Evolutionary conservation across 345 rosid genomes (phyloP).

Genomic region (Mangifera indica): DNA sequence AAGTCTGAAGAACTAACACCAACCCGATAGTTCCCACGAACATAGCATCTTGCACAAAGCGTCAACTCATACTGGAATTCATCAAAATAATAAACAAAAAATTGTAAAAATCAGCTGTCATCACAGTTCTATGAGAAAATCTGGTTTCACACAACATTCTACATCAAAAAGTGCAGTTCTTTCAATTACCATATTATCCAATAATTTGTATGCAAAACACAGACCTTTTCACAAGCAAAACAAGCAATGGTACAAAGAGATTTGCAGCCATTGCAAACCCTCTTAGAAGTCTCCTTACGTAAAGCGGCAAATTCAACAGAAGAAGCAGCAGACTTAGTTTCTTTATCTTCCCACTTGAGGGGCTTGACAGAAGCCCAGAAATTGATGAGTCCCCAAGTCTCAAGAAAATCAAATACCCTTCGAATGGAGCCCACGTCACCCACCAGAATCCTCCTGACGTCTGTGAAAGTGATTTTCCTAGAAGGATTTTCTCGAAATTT

Average conservation of each 20-base stretch:
- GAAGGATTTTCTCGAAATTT: constrained; percentile 60
- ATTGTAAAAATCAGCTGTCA: not conserved
- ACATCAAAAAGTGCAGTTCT: not conserved
- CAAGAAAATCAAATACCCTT: constrained; percentile 89
- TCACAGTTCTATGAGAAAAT: not conserved
- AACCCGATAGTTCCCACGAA: constrained; percentile 70
- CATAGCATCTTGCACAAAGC: constrained; percentile 94
- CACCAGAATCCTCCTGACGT: constrained; percentile 69
- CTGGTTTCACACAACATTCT: not conserved
- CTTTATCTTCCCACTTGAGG: constrained; percentile 89
- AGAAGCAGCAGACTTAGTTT: constrained; percentile 43
- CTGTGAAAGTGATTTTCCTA: constrained; percentile 76
- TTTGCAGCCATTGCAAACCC: constrained; percentile 80
- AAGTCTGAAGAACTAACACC: constrained; percentile 85
- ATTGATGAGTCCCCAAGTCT: constrained; percentile 85
- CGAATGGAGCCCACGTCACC: constrained; percentile 89
- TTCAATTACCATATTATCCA: too few species aligned
- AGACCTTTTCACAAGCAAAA: constrained; percentile 83
- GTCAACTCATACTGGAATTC: constrained; percentile 67
- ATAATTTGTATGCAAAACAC: not conserved
- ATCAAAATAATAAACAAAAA: not conserved
- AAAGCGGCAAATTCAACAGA: constrained; percentile 31
- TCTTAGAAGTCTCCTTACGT: constrained; percentile 47
- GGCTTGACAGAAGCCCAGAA: constrained; percentile 59
- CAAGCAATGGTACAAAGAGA: constrained; percentile 81